Base-by-base conservation (phyloP, 1,284 basidiomycete genomes). In the Inonotus hispidus region DNA sequence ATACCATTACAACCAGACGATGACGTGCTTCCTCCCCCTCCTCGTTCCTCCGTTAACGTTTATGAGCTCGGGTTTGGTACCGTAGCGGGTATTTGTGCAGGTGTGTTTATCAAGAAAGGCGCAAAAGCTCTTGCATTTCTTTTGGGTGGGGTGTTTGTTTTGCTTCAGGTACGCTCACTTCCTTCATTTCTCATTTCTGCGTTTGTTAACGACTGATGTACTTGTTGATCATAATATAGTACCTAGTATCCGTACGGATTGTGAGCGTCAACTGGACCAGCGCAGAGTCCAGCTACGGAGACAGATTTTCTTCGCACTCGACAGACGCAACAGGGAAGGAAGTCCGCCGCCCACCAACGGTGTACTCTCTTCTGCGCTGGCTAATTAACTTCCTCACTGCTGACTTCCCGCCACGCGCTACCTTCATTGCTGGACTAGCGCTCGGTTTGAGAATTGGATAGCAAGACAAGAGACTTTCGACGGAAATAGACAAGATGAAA, bases 61-160 rank as follows among this genome's bases (percentile, higher is more conserved):
- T 92, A 91, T 70, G 86, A 95, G 69, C 83, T 98, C 50, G 80
- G 86, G 0, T 97, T 98, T 70, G 95, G 95, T 35, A 91, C 92
- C 13, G 84, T 91, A 1, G 85, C 87, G 62, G 93, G 95, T 1
- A 72, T 98, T 54, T 98, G 93, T 69, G 86, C 93, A 0, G 95
- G 95, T 0, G 82, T 98, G 0, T 98, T 98, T 71, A 80, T 97
- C 68, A 97, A 96, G 77, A 97, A 97, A 74, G 95, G 95, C 32
- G 85, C 89, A 41, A 93, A 88, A 71, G 77, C 84, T 1, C 73
- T 92, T 23, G 95, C 94, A 0, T 95, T 94, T 73, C 73, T 90
- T 58, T 75, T 97, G 11, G 93, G 93, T 8, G 93, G 92, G 1
- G 75, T 92, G 1, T 96, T 94, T 66, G 88, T 95, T 19, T 72